Evolutionary conservation across 192 early-diverging fungal genomes (phyloP).

Genomic region (Coemansia brasiliensis): DNA sequence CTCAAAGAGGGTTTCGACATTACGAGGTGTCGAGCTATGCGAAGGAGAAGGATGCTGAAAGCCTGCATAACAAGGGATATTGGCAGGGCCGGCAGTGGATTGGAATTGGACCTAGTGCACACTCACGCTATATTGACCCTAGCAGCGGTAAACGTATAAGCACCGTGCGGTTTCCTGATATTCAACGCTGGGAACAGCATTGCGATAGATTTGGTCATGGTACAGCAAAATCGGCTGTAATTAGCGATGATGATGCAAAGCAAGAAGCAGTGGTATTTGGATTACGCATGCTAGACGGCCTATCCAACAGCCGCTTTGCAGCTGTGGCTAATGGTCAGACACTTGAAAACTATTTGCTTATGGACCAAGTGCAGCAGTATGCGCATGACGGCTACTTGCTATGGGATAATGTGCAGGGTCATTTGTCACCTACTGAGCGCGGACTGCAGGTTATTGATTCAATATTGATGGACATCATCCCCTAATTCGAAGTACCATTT

Average conservation of each 20-base stretch:
- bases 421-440: slow-evolving; percentile 34
- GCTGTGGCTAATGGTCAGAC: slow-evolving; percentile 13
- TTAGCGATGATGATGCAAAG: slow-evolving; percentile 14
- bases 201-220: slow-evolving; percentile 36
- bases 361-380: slow-evolving; percentile 25
- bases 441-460: slow-evolving; percentile 43
- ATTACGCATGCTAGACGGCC: slow-evolving; percentile 51
- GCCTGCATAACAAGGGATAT: slow-evolving; percentile 55
- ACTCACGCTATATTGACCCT: slow-evolving; percentile 52
- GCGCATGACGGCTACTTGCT: slow-evolving; percentile 21
- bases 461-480: slow-evolving; percentile 36
- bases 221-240: neutral
- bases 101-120: slow-evolving; percentile 62
- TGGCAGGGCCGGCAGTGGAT: slow-evolving; percentile 59
- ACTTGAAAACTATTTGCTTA: slow-evolving; percentile 29
- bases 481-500: slow-evolving; percentile 9
- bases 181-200: slow-evolving; percentile 24
- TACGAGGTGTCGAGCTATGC: slow-evolving; percentile 61
- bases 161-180: slow-evolving; percentile 33
- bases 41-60: slow-evolving; percentile 10
- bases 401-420: slow-evolving; percentile 5
- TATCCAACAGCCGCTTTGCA: slow-evolving; percentile 22
- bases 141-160: slow-evolving; percentile 12
- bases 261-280: slow-evolving; percentile 55
- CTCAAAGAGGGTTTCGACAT: slow-evolving; percentile 32